Evolutionary conservation across 1,284 basidiomycete species (phyloP), one percentile per base, ranked within the genome.

Genomic region (Stygiomarasmius scandens): DNA sequence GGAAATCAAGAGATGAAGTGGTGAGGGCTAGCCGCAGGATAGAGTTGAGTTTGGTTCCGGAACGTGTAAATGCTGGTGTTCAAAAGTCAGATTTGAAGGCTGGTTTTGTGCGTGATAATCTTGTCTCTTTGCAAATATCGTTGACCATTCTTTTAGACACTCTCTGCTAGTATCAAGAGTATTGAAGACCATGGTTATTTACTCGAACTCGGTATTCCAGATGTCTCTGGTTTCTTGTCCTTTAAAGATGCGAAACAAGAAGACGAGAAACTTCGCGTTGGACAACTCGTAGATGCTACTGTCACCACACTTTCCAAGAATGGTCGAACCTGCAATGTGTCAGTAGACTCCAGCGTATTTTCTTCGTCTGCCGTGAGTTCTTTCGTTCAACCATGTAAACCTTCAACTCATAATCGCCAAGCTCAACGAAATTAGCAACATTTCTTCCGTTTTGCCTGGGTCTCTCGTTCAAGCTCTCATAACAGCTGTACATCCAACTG

Each of bases 101-200:
- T 52, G 93, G 93, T 32, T 93, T 89, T 70, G 90, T 91, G 69
- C 75, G 81, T 79, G 80, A 32, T 6, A 32, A 6, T 32, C 25
- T 41, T 46, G 55, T 52, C 55, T 24, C 56, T 47, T 22, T 38
- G 19, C 41, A 12, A n/a, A 34, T 32, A 36, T 51, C 44, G 57
- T 49, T 67, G 52, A 65, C 57, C 44, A 32, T n/a, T 32, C 43
- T 51, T 53, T 3, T 64, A 93, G 90, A 83, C 84, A 16, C 67
- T 97, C 52, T 83, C 89, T 0, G 92, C 87, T 10, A 85, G 91
- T 47, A 80, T 98, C 27, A 87, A 90, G 71, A 93, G 90, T 66
- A 77, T 92, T 32, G 97, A 99, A 75, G 97, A 99, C 67, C 94
- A 98, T 72, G 96, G 96, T 1, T 98, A 96, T 74, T 84, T 90